Evolutionary conservation across 2,329 filamentous ascomycete species (phyloP), one percentile per base, ranked within the genome.

Genomic region (Hirsutella rhossiliensis): DNA sequence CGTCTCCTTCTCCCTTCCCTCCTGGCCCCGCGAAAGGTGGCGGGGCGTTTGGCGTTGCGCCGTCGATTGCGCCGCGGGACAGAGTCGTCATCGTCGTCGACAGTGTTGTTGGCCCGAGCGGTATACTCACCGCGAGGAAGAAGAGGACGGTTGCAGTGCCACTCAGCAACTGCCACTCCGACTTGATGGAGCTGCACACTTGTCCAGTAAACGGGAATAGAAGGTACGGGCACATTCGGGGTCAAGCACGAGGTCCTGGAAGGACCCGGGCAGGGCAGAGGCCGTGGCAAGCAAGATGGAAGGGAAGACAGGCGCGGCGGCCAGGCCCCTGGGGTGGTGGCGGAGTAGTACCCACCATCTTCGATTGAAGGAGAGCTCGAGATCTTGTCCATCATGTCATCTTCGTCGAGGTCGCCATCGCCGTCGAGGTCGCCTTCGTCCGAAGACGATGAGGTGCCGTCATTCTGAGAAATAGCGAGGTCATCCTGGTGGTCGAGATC

Each of bases 341-440:
- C 51, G 42, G 58, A 60, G 66, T 64, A 66, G 68, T 71, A 92
- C 88, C 76, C 81, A 98, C 90, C 90, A 83, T 97, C 90, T 73
- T 94, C 88, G 65, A 98, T 98, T 56, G 90, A 97, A 60, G 92
- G 92, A 56, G 90, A 97, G 65, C 89, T 97, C 57, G 90, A 97
- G 53, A 98, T 96, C 66, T 92, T 92, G 70, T 97, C 92, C 84
- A 94, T 87, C 80, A 95, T 81, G 64, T 97, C 90, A 65, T 96
- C 73, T 58, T 94, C 88, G 62, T 94, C 88, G 62, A 88, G 68
- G 55, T 85, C 76, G 54, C 85, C 84, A 48, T 86, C 84, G 41
- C 44, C 48, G 41, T 78, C 79, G 51, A 77, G 76, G 53, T 83
- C 79, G 40, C 74, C 78, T 50, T 84, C 80, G 53, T 77, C 80